Evolutionary conservation across 805 yeast genomes (phyloP).

Genomic region (Cyberlindnera suaveolens): DNA sequence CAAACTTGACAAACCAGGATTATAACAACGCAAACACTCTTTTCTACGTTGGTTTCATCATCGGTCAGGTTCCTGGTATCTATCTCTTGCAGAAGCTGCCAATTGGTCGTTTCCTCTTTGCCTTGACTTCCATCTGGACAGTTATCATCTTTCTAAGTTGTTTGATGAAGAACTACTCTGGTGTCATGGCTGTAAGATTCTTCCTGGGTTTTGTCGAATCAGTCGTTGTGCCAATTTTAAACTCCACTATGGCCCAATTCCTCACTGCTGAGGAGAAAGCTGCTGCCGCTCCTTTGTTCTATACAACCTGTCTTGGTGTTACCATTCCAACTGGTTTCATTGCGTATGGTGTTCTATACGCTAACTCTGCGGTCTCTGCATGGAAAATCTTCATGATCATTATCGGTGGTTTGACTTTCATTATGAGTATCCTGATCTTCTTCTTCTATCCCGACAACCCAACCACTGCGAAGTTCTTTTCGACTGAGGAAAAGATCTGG

Average conservation of each 20-base stretch:
- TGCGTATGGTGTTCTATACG: constrained; percentile 32
- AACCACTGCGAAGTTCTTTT: constrained; percentile 40
- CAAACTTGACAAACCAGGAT: constrained; percentile 35
- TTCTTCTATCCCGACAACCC: constrained; percentile 53
- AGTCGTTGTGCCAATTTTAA: constrained; percentile 37
- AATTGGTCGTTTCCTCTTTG: constrained; percentile 32
- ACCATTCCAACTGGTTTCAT: constrained; percentile 49
- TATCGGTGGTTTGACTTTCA: constrained; percentile 48
- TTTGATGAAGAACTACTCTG: constrained; percentile 38
- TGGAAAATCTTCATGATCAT: constrained; percentile 55
- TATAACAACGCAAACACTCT: constrained; percentile 46
- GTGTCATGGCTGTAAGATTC: constrained; percentile 41
- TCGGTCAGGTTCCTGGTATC: constrained; percentile 39
- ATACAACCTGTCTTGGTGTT: constrained; percentile 44
- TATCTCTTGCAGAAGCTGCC: constrained; percentile 39
- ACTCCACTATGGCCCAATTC: constrained; percentile 45
- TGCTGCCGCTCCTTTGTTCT: constrained; percentile 47
- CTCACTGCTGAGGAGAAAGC: constrained; percentile 42
- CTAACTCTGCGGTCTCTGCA: constrained; percentile 23
- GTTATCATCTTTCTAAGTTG: constrained; percentile 39
- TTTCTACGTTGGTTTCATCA: constrained; percentile 43
- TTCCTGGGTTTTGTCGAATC: constrained; percentile 46
- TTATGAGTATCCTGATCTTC: constrained; percentile 28
- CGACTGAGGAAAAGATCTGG: constrained; percentile 44
- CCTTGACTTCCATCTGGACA: constrained; percentile 39